Percentiles rank a stretch among this genome's conserved stretches.
Conservation (phyloP, 176 grass and related monocot genomes). For the Phoenix dactylifera region DNA sequence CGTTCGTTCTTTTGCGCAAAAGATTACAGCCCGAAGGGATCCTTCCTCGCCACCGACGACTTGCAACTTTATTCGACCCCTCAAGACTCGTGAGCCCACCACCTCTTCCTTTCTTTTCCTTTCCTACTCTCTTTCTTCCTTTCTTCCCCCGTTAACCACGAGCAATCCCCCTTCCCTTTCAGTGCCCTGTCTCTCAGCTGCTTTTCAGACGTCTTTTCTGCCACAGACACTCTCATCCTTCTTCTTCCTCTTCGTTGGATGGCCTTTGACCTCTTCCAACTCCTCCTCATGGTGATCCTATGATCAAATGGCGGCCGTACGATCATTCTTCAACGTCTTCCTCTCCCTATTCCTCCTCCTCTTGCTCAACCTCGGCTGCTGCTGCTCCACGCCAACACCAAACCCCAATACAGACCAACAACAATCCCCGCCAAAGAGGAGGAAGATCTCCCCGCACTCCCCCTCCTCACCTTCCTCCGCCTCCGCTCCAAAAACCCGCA, state of each 20-base stretch:
- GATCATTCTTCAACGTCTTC: constrained; percentile 30
- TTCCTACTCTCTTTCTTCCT: too few species aligned
- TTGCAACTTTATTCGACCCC: too few species aligned
- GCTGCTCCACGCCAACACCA: constrained; percentile 37
- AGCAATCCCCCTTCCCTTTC: too few species aligned
- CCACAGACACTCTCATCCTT: background rate
- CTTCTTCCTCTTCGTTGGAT: background rate
- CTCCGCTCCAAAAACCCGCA: background rate
- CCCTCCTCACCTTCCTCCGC: constrained; percentile 18
- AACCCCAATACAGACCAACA: constrained; percentile 16
- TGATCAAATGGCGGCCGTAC: background rate
- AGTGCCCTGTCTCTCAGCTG: too few species aligned
- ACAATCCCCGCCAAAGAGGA: constrained; percentile 29
- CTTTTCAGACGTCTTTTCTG: too few species aligned
- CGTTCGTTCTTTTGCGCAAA: too few species aligned
- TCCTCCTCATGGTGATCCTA: constrained; percentile 8
- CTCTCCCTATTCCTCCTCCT: constrained; percentile 53
- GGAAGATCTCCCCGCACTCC: constrained; percentile 53
- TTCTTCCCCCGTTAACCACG: too few species aligned
- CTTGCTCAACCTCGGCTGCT: constrained; percentile 50
- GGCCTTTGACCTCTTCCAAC: background rate
- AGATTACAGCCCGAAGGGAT: too few species aligned
- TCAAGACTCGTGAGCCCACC: too few species aligned
- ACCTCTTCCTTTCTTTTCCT: too few species aligned
- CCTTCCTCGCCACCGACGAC: too few species aligned